Conservation (phyloP, 78 protist genomes). For the Protostelium mycophagum region DNA sequence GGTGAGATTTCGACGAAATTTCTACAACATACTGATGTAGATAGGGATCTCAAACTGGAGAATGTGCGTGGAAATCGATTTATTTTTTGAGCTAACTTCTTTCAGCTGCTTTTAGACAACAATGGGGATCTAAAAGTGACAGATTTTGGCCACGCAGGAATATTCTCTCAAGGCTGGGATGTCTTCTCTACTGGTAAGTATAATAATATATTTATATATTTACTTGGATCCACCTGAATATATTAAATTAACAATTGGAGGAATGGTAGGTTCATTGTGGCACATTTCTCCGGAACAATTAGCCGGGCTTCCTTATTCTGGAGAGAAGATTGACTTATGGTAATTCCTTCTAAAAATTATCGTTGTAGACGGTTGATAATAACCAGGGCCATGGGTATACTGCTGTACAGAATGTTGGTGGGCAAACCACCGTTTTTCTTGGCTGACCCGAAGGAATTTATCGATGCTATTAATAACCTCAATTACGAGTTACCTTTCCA, state of each 20-base stretch:
- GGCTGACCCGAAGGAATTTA: neutral
- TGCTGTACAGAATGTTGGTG: slow-evolving; percentile 75
- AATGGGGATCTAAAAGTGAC: neutral
- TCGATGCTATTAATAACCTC: neutral
- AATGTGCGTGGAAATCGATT: neutral
- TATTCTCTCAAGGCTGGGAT: slow-evolving; percentile 6
- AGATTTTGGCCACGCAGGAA: slow-evolving; percentile 9
- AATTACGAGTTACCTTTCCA: neutral
- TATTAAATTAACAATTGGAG: too few species aligned
- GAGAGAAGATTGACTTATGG: slow-evolving; percentile 7
- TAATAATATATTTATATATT: too few species aligned
- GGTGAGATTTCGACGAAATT: too few species aligned
- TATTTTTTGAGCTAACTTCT: neutral
- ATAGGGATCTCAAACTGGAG: slow-evolving; percentile 4
- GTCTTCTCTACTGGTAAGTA: neutral
- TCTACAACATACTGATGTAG: too few species aligned
- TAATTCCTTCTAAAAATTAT: too few species aligned
- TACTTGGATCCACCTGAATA: too few species aligned
- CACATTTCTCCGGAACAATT: slow-evolving; percentile 8
- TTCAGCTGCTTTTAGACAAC: neutral
- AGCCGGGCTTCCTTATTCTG: slow-evolving; percentile 2
- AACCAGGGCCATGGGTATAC: slow-evolving; percentile 87
- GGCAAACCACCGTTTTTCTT: slow-evolving; percentile 64
- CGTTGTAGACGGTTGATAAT: too few species aligned
- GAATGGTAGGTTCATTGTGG: slow-evolving; percentile 5